A percentile compares a stretch with the other conserved stretches of the same genome.
These are phyloP conservation scores for Sphenostylis stenocarpa DNA, from an alignment of 306 rosid species.

Conservation along the genomic window DNA sequence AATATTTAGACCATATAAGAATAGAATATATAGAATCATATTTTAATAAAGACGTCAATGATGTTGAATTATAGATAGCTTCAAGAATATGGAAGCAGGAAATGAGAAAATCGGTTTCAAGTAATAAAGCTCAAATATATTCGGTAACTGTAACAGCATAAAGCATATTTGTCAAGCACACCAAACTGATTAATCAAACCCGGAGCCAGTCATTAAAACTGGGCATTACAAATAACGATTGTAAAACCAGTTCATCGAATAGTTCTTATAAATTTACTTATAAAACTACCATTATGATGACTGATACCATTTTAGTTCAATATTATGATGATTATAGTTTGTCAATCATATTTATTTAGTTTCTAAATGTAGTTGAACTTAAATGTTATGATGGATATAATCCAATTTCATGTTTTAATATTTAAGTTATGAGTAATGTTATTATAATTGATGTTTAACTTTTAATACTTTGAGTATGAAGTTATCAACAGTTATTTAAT, in stretches of 20 bases:
- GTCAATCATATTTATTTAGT: background rate
- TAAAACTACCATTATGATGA: background rate
- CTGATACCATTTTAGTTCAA: too few relatives aligned
- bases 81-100: background rate
- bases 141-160: background rate
- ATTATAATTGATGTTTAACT: too few relatives aligned
- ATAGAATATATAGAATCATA: background rate
- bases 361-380: too few relatives aligned
- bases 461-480: too few relatives aligned
- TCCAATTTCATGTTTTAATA: too few relatives aligned
- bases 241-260: background rate
- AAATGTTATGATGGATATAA: too few relatives aligned
- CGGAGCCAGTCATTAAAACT: background rate
- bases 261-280: background rate
- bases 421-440: too few relatives aligned
- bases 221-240: background rate
- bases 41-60: constrained; percentile 1
- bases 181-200: background rate
- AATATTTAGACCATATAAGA: constrained; percentile 12
- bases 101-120: background rate
- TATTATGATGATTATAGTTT: background rate
- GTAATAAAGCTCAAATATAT: constrained; percentile 9
- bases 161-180: background rate
- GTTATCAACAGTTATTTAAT: background rate
- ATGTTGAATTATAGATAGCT: background rate